These are phyloP conservation scores for Eimeria maxima DNA, from an alignment of 169 alveolate species.

Conservation along the genomic window DNA sequence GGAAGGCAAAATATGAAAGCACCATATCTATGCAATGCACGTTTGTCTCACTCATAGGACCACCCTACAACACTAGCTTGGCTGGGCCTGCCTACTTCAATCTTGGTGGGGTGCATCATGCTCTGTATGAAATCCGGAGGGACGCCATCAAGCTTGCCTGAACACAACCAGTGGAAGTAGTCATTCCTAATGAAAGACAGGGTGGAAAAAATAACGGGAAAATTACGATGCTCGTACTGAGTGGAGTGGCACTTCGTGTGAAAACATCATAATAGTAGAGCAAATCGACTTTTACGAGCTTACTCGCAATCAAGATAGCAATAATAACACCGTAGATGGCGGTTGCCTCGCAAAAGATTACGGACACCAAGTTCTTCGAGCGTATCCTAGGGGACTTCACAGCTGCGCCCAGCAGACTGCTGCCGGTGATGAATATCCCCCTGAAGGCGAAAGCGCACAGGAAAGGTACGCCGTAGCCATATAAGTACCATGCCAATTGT, in stretches of 20 bases:
- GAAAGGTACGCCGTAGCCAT: neutral
- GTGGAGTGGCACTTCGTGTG: neutral
- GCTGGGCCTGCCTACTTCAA: constrained; percentile 30
- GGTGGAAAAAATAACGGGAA: neutral
- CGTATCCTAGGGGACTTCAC: constrained; percentile 99
- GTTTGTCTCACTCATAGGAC: neutral
- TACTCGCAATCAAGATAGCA: constrained; percentile 93
- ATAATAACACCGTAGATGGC: constrained; percentile 98
- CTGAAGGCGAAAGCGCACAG: neutral
- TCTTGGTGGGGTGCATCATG: constrained; percentile 31
- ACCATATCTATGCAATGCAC: neutral
- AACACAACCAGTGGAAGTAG: neutral
- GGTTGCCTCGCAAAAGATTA: constrained; percentile 99
- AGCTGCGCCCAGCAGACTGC: constrained; percentile 98
- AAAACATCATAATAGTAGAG: neutral
- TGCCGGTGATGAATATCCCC: constrained; percentile 99
- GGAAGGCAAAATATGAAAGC: neutral
- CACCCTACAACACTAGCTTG: neutral
- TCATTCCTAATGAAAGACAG: neutral
- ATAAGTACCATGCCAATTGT: neutral
- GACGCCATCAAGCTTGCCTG: constrained; percentile 74
- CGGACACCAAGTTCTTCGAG: constrained; percentile 98
- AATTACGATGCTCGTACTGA: neutral
- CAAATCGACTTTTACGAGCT: constrained; percentile 20
- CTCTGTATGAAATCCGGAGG: constrained; percentile 67